Conservation (phyloP, 176 grass and related monocot species). For the Phoenix roebelenii region DNA sequence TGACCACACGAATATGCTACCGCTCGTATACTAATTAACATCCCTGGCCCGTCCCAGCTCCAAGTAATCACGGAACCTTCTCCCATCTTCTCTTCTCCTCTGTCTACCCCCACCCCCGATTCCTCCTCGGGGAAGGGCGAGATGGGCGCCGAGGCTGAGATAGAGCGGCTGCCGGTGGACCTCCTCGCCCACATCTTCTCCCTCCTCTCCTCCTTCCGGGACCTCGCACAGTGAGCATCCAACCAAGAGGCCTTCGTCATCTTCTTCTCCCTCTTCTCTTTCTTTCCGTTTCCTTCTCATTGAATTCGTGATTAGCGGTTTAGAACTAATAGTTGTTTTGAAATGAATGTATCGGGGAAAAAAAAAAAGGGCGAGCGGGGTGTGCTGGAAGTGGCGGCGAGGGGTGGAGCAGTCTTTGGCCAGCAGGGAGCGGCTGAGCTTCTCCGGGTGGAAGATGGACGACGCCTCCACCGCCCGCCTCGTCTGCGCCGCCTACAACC, state of each 20-base stretch:
- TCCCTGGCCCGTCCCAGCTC: too few relatives aligned
- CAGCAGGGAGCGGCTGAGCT: conserved; percentile 53
- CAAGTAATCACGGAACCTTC: too few relatives aligned
- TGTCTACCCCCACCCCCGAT: too few relatives aligned
- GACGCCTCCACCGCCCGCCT: conserved; percentile 65
- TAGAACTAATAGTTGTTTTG: too few relatives aligned
- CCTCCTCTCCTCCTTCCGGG: conserved; percentile 66
- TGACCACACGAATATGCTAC: too few relatives aligned
- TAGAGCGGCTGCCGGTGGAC: conserved; percentile 68
- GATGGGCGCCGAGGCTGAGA: conserved; percentile 34
- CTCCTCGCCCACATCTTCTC: conserved; percentile 66
- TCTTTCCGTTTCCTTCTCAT: neutral
- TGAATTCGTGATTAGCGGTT: too few relatives aligned
- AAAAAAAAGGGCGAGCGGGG: conserved; percentile 45
- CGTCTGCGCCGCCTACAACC: conserved; percentile 55
- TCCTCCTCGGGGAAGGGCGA: neutral
- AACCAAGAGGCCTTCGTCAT: too few relatives aligned
- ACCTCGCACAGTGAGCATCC: conserved; percentile 50
- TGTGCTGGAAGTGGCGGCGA: conserved; percentile 68
- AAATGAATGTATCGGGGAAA: neutral
- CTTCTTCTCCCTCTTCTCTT: neutral
- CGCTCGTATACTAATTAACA: too few relatives aligned
- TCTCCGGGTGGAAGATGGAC: conserved; percentile 67
- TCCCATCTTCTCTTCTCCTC: too few relatives aligned
- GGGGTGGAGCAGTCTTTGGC: conserved; percentile 65